phyloP scores from a whole-genome alignment of 1,284 basidiomycete genomes.

The Ustilago trichophora region DNA sequence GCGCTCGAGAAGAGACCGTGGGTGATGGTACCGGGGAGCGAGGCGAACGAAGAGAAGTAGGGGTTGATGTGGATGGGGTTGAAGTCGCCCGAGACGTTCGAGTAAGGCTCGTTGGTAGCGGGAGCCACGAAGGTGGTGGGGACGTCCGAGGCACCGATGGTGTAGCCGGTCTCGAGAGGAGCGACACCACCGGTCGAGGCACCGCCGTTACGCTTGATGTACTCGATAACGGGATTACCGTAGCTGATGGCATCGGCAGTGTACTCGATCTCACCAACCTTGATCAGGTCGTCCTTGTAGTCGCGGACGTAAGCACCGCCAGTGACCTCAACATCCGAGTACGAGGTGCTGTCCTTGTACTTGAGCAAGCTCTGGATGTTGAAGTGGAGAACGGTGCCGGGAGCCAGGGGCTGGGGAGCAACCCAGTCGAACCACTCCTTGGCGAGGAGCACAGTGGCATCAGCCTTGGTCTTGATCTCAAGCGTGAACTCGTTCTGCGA shows the following conservation, averaged over 20 bases:
- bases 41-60: constrained; percentile 93
- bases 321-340: constrained; percentile 80
- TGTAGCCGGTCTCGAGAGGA: constrained; percentile 75
- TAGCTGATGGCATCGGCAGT: constrained; percentile 54
- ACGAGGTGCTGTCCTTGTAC: constrained; percentile 90
- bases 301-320: constrained; percentile 70
- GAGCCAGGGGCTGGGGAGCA: constrained; percentile 75
- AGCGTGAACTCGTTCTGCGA: constrained; percentile 87
- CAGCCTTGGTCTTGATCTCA: constrained; percentile 78
- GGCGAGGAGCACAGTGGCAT: constrained; percentile 87
- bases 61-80: constrained; percentile 98
- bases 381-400: constrained; percentile 88
- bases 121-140: constrained; percentile 67
- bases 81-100: constrained; percentile 94
- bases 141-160: constrained; percentile 41
- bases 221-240: constrained; percentile 89
- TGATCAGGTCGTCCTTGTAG: constrained; percentile 58
- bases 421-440: constrained; percentile 99
- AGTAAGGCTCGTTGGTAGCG: constrained; percentile 91
- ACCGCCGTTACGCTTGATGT: constrained; percentile 87
- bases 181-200: constrained; percentile 77
- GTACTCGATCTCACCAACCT: constrained; percentile 57
- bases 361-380: constrained; percentile 82
- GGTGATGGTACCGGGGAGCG: constrained; percentile 93
- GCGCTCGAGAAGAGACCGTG: constrained; percentile 98